Base-by-base conservation (phyloP, 2,329 filamentous ascomycete genomes). In the Lasiodiplodia hormozganensis region DNA sequence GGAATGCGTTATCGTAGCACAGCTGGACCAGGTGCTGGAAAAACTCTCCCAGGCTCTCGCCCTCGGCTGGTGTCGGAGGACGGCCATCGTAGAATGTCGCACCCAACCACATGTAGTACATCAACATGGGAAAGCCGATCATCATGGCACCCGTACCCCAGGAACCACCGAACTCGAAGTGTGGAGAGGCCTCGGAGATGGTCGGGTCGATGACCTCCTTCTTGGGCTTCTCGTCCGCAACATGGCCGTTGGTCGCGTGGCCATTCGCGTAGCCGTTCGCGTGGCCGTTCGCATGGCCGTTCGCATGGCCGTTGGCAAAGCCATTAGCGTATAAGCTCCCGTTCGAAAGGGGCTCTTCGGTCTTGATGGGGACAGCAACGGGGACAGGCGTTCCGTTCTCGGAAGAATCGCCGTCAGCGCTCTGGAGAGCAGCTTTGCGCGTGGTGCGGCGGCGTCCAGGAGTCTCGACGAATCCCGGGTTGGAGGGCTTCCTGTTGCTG, bases 81-180 rank as follows among this genome's bases (percentile, higher is more conserved):
- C 92, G 89, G 73, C 95, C 95, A 77, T 93, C 85, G 82, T 97
- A 99, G 83, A 95, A 97, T 62, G 90, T 94, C 40, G 95, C 92
- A 62, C 96, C 96, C 80, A 97, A 90, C 94, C 94, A 98, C 94
- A 99, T 97, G 83, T 97, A 98, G 87, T 93, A 97, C 95, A 98
- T 98, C 74, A 99, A 87, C 47, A 90, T 71, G n/a, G 96, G 96
- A 81, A 98, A 99, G 56, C 91, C 89, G 71, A 94, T 86, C 93
- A 98, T 98, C 88, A 97, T 94, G 73, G 87, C 84, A 18, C 87
- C 82, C 52, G 94, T 91, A 67, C 96, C 95, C n/a, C 86, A 78
- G 3, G 92, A 90, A 69, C 96, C 96, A 71, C 95, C 95, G 77
- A 98, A 99, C 78, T 99, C 96, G 72, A 86, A 86, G 71, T 87